A percentile compares a stretch with the other conserved stretches of the same genome.
phyloP scores from a whole-genome alignment of 2,329 filamentous ascomycete genomes.

The Aspergillus puulaauensis region DNA sequence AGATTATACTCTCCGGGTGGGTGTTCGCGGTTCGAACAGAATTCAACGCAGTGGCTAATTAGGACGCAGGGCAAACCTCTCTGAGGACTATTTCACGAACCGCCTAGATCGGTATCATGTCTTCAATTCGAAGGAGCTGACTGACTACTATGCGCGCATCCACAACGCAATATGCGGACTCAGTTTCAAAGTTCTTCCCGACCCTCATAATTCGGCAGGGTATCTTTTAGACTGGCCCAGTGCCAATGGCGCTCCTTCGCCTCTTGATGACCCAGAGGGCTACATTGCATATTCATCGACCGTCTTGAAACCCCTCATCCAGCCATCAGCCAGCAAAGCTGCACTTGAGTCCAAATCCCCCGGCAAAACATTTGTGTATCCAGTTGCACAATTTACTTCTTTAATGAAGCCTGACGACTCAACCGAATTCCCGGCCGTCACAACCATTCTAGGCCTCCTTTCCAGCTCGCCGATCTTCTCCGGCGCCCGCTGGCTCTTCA shows the following conservation, averaged over 20 bases:
- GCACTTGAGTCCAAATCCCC: conserved; percentile 29
- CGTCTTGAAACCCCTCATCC: conserved; percentile 66
- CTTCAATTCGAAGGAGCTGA: conserved; percentile 75
- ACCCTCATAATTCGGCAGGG: conserved; percentile 41
- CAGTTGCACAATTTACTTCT: conserved; percentile 83
- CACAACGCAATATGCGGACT: conserved; percentile 76
- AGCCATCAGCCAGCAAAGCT: conserved; percentile 43
- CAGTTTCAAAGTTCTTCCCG: conserved; percentile 75
- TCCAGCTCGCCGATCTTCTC: conserved; percentile 59
- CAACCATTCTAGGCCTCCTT: conserved; percentile 69
- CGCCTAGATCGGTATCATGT: conserved; percentile 93
- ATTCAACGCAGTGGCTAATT: neutral
- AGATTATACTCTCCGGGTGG: conserved; percentile 89
- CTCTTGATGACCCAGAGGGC: conserved; percentile 65
- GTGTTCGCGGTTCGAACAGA: conserved; percentile 13
- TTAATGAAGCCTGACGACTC: conserved; percentile 76
- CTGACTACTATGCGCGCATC: conserved; percentile 77
- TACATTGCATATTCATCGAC: conserved; percentile 71
- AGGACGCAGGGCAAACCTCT: conserved; percentile 71
- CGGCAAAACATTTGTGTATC: conserved; percentile 75
- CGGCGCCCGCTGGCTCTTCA: conserved; percentile 87
- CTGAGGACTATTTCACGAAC: conserved; percentile 92
- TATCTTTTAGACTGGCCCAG: conserved; percentile 70
- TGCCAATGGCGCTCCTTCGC: conserved; percentile 71
- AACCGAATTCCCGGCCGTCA: conserved; percentile 83